Evolutionary conservation across 2,329 filamentous ascomycete species (phyloP).

Genomic region (Xylariaceae sp.): DNA sequence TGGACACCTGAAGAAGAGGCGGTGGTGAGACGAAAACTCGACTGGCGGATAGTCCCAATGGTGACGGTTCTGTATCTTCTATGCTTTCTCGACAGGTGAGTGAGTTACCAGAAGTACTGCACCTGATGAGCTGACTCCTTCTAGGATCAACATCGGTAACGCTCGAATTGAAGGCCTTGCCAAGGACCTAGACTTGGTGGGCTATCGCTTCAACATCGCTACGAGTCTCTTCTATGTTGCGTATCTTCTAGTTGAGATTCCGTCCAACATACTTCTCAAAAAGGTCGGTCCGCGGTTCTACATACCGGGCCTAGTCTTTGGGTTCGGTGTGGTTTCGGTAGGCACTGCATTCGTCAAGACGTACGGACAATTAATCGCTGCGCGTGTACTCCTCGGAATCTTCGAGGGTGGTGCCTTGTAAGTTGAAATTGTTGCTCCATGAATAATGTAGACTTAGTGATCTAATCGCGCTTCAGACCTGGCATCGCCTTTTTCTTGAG

Average conservation of each 20-base stretch:
- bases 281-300: conserved; percentile 48
- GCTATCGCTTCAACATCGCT: conserved; percentile 54
- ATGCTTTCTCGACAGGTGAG: conserved; percentile 43
- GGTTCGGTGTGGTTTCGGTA: conserved; percentile 53
- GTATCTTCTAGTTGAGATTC: conserved; percentile 53
- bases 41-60: conserved; percentile 48
- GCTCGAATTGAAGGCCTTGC: conserved; percentile 52
- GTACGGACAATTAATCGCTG: conserved; percentile 43
- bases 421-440: background rate
- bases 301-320: conserved; percentile 50
- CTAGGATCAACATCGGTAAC: conserved; percentile 47
- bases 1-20: conserved; percentile 51
- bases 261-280: conserved; percentile 54
- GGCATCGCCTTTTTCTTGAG: conserved; percentile 54
- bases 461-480: conserved; percentile 29
- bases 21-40: conserved; percentile 47
- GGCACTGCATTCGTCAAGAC: conserved; percentile 50
- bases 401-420: conserved; percentile 55
- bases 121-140: conserved; percentile 21
- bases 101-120: background rate
- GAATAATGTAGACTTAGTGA: no score
- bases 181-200: conserved; percentile 43
- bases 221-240: conserved; percentile 56
- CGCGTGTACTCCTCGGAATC: conserved; percentile 48
- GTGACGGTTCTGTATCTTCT: conserved; percentile 52